phyloP scores from a whole-genome alignment of 352 stramenopile genomes.

The Phytopythium ostracodes region DNA sequence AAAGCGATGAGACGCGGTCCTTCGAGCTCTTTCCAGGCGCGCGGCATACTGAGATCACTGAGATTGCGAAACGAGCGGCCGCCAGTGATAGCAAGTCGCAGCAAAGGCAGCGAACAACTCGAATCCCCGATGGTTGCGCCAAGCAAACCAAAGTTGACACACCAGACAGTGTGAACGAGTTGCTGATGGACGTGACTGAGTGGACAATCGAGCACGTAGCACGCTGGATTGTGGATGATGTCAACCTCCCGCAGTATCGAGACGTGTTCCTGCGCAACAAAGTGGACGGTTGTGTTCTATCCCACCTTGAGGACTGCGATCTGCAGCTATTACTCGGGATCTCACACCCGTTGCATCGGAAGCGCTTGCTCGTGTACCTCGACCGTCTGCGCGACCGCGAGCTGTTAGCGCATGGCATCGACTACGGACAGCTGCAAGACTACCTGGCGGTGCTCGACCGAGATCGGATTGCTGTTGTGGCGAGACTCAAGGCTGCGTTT shows the following conservation, averaged over 20 bases:
- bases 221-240: slow-evolving; percentile 40
- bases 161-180: background rate
- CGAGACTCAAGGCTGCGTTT: slow-evolving; percentile 64
- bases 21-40: slow-evolving; percentile 55
- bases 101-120: background rate
- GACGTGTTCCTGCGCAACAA: slow-evolving; percentile 44
- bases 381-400: slow-evolving; percentile 64
- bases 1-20: slow-evolving; percentile 51
- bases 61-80: background rate
- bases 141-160: no score
- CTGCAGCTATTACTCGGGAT: slow-evolving; percentile 63
- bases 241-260: slow-evolving; percentile 50
- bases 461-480: slow-evolving; percentile 60
- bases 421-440: slow-evolving; percentile 70
- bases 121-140: background rate
- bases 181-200: slow-evolving; percentile 34
- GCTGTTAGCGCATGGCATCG: slow-evolving; percentile 47
- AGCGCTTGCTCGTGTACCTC: slow-evolving; percentile 44
- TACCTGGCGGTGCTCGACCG: slow-evolving; percentile 68
- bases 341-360: slow-evolving; percentile 51
- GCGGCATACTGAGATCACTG: slow-evolving; percentile 24
- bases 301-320: slow-evolving; percentile 50
- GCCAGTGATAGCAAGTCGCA: background rate
- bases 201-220: slow-evolving; percentile 54
- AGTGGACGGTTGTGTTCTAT: slow-evolving; percentile 63